These are phyloP conservation scores for Coemansia sp. DNA, from an alignment of 192 early-diverging fungal species.

Conservation along the genomic window DNA sequence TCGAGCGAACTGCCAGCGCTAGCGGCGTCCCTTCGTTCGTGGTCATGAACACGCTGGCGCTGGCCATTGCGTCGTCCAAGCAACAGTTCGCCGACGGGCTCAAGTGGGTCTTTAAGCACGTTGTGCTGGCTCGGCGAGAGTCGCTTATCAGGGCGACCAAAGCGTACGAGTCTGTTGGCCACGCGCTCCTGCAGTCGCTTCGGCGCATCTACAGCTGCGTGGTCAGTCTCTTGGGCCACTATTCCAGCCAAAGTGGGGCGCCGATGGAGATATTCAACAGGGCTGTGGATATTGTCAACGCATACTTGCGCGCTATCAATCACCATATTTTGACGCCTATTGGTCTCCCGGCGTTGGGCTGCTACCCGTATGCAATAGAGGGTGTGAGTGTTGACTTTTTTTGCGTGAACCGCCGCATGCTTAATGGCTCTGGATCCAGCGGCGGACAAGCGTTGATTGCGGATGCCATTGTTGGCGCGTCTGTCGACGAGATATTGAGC, in stretches of 20 bases:
- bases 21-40: conserved; percentile 23
- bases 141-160: conserved; percentile 19
- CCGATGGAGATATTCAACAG: conserved; percentile 25
- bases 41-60: conserved; percentile 18
- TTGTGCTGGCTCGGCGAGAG: conserved; percentile 22
- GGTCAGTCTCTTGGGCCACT: not conserved
- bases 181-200: conserved; percentile 22
- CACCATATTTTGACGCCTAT: conserved; percentile 5
- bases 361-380: conserved; percentile 14
- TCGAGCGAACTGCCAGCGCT: conserved; percentile 9
- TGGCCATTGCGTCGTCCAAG: conserved; percentile 32
- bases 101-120: conserved; percentile 33
- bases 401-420: not conserved
- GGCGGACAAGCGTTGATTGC: not conserved
- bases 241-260: not conserved
- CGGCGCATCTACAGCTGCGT: conserved; percentile 31
- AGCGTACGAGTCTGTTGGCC: conserved; percentile 24
- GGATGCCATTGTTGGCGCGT: conserved; percentile 19
- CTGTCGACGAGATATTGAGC: conserved; percentile 31
- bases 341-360: not conserved
- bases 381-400: conserved; percentile 25
- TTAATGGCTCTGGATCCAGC: conserved; percentile 1
- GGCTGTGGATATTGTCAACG: conserved; percentile 31
- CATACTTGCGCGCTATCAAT: conserved; percentile 26
- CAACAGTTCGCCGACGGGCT: conserved; percentile 39